Base-by-base conservation (phyloP, 495 filamentous ascomycete species). In the Tuber melanosporum region DNA sequence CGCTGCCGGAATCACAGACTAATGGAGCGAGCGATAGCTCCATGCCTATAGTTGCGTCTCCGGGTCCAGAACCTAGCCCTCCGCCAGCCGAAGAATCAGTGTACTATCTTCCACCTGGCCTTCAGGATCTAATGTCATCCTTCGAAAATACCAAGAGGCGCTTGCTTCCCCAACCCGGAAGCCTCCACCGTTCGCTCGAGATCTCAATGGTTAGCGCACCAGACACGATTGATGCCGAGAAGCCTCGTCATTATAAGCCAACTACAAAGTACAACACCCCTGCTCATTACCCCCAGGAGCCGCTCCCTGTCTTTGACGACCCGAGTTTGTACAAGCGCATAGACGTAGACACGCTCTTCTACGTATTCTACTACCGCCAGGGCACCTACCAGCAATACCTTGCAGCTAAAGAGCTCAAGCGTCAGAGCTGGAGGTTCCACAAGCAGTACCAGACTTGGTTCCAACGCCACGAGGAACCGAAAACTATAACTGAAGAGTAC, bases 381-480 rank as follows among this genome's bases (percentile, higher is more conserved):
- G 93, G 93, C 32, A 93, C 94, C 0, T 95, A 97, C 83, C 94
- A 98, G 82, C 95, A 99, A 83, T 98, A 94, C 81, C 87, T 99
- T n/a, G 93, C 95, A 0, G 95, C 96, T 8, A 97, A 97, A 85
- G 92, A 95, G 32, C 86, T 99, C 46, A 98, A 98, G 83, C 91
- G 92, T 77, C 95, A 98, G 85, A 98, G 95, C 83, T 99, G 95
- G 95, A 88, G 95, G 46, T 99, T 99, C 85, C 95, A 99, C 84
- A 99, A 98, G 86, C 95, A 98, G 84, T 99, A 98, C 83, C 95
- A 99, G 84, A 99, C 95, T 15, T 99, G 95, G 95, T 99, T 99
- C 79, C 95, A 99, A 85, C 88, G 95, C 62, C 95, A 99, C 80
- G 95, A 99, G 83, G 95, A 99, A 86, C 95, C 95, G 32, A 98